Base-by-base conservation (phyloP, 352 stramenopile genomes). In the Globisporangium rhizosaccharum region DNA sequence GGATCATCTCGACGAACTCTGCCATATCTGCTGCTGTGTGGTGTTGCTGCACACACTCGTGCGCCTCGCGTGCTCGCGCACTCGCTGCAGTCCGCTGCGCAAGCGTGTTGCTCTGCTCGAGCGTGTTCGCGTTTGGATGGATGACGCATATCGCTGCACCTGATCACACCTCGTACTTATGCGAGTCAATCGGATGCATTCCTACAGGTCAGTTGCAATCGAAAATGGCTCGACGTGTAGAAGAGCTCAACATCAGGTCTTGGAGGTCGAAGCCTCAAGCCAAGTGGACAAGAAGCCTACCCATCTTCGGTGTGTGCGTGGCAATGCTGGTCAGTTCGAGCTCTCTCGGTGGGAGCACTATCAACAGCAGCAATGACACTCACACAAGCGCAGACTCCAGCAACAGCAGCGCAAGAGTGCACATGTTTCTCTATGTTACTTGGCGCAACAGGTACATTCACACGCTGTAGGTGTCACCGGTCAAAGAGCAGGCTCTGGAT, bases 1-100 rank as follows among this genome's bases (percentile, higher is more conserved):
- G 75, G 53, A 92, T 90, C 69, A 85, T 85, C 68, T 92, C 83
- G 30, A 90, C 77, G 52, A 92, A 88, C 67, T 92, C 81, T 50
- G 81, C 70, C 83, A 92, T 92, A 54, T 55, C 58, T 47, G 14
- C 59, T 41, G 41, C 20, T 56, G 53, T 6, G 39, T 17, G 20
- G 33, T 62, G 41, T 8, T 46, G 5, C 5, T n/a, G 41, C 41
- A 15, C 41, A 10, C 28, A 41, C 51, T 46, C 15, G 37, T 42
- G 6, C 51, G 15, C 28, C n/a, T 46, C 28, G 37, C 28, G 30
- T 36, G 54, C 36, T 53, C 8, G n/a, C 6, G 39, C 17, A 23
- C 23, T 23, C 39, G 39, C 39, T 11, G 1, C 49, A 1, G 25
- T n/a, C 49, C 28, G 12, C 12, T 33, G 26, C 5, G 33, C 33